phyloP scores from a whole-genome alignment of 768 basidiomycete species.

The Cubamyces lactineus region DNA sequence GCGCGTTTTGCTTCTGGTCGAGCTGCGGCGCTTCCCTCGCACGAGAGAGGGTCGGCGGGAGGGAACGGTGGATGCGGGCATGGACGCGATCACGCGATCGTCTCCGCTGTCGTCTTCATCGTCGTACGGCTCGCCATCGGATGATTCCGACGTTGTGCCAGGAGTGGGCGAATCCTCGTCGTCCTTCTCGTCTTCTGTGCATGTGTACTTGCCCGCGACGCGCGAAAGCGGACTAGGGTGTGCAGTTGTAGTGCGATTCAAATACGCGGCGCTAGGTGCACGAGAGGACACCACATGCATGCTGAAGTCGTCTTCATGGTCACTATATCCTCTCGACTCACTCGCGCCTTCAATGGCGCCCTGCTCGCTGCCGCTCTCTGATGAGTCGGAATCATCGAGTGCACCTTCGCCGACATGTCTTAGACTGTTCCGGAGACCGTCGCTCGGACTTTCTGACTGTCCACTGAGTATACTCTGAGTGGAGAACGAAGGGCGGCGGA shows the following conservation, averaged over 20 bases:
- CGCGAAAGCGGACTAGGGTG: constrained; percentile 72
- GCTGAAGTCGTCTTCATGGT: constrained; percentile 38
- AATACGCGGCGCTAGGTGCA: constrained; percentile 40
- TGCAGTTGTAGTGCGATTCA: constrained; percentile 37
- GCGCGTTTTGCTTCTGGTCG: constrained; percentile 41
- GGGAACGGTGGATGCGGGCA: constrained; percentile 7
- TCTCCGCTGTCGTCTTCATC: constrained; percentile 7
- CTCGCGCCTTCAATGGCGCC: constrained; percentile 31
- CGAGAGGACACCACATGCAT: constrained; percentile 37
- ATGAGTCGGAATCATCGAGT: constrained; percentile 77
- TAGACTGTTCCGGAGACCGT: constrained; percentile 42
- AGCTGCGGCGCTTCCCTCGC: constrained; percentile 6
- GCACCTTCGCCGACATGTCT: constrained; percentile 78
- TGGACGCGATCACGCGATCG: constrained; percentile 35
- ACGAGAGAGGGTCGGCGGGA: constrained; percentile 5
- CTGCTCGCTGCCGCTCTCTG: constrained; percentile 36
- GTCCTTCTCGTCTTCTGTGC: constrained; percentile 57
- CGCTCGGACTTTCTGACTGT: constrained; percentile 39
- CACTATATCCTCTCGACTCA: constrained; percentile 36
- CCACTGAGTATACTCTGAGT: constrained; percentile 37
- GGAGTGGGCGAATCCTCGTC: constrained; percentile 57
- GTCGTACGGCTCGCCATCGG: constrained; percentile 30
- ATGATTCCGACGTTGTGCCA: constrained; percentile 58
- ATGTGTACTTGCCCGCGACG: constrained; percentile 52
- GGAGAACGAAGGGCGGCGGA: constrained; percentile 50